Base-by-base conservation (phyloP, 805 yeast genomes). In the Suhomyces kilbournensis region DNA sequence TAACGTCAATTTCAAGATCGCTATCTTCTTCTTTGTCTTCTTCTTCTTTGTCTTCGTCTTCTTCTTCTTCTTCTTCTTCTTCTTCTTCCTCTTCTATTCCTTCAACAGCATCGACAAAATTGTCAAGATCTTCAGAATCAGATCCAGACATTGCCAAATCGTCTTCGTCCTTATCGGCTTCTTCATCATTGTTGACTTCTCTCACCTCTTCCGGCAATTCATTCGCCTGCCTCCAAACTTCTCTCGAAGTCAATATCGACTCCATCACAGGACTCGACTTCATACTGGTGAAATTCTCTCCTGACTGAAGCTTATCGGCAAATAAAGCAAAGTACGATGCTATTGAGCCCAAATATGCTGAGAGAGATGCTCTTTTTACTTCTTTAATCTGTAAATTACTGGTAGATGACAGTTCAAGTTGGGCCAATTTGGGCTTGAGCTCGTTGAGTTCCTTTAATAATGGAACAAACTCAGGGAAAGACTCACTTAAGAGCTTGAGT, bases 261-360 rank as follows among this genome's bases (percentile, higher is more conserved):
- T 89, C 91, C 97, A 94, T 93, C 1, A 93, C 86, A 2, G 93
- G 88, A 58, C 88, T 93, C 51, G 90, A 96, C 60, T 90, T 90
- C 86, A 92, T 84, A 32, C 75, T 66, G 10, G 61, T 50, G 55
- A 84, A 80, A 3, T 77, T 74, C 48, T 83, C 86, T 25, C 82
- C 85, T 20, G 74, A 73, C 44, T 73, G 69, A 39, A 85, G 63
- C 44, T 81, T 78, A 38, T 83, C 83, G 15, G 81, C 69, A 56
- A 93, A 82, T 14, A 94, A 65, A 3, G 96, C 87, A 61, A 93
- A 82, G 66, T 91, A 93, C 5, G 91, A 80, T 4, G 86, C 74
- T 23, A 93, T 81, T 23, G 96, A 77, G 12, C 93, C 94, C 52
- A 90, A 66, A 65, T 93, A 92, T 9, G 94, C 81, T 0, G 88